These are phyloP conservation scores for Zygosaccharomyces rouxii DNA, from an alignment of 805 yeast species.

Conservation along the genomic window DNA sequence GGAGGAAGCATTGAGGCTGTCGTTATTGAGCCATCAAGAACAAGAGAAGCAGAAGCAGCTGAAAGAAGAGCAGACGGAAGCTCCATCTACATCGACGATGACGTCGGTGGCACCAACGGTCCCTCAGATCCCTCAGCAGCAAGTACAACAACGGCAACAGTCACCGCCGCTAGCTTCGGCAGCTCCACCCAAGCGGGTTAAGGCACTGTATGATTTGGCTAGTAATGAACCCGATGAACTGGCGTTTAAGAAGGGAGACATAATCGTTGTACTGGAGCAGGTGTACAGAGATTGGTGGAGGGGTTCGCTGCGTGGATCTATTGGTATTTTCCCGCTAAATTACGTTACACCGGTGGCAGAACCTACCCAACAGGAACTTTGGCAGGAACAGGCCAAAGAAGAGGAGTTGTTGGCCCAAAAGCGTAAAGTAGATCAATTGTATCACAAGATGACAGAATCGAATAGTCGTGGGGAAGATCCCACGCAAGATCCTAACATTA, in stretches of 20 bases:
- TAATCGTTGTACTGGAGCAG: constrained; percentile 79
- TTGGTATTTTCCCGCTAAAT: constrained; percentile 89
- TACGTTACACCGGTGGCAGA: constrained; percentile 78
- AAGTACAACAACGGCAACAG: constrained; percentile 10
- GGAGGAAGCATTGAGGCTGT: constrained; percentile 67
- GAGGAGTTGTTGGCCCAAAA: constrained; percentile 47
- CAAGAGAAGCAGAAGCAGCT: constrained; percentile 7
- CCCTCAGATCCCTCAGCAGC: no score
- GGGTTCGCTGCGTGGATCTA: constrained; percentile 74
- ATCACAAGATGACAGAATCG: constrained; percentile 32
- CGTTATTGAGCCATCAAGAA: constrained; percentile 53
- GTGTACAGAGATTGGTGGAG: constrained; percentile 95
- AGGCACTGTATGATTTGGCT: constrained; percentile 77
- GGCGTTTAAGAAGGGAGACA: constrained; percentile 81
- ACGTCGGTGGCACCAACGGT: constrained; percentile 3
- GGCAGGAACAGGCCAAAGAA: constrained; percentile 48
- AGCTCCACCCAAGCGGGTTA: constrained; percentile 44
- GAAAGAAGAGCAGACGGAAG: constrained; percentile 9
- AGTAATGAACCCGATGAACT: constrained; percentile 83
- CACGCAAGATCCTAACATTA: constrained; percentile 61
- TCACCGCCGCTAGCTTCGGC: constrained; percentile 7
- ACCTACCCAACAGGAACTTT: constrained; percentile 57
- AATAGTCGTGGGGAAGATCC: constrained; percentile 35
- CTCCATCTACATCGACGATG: constrained; percentile 21
- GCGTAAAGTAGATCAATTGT: constrained; percentile 63